Evolutionary conservation across 805 yeast species (phyloP).

Genomic region (Brettanomyces nanus): DNA sequence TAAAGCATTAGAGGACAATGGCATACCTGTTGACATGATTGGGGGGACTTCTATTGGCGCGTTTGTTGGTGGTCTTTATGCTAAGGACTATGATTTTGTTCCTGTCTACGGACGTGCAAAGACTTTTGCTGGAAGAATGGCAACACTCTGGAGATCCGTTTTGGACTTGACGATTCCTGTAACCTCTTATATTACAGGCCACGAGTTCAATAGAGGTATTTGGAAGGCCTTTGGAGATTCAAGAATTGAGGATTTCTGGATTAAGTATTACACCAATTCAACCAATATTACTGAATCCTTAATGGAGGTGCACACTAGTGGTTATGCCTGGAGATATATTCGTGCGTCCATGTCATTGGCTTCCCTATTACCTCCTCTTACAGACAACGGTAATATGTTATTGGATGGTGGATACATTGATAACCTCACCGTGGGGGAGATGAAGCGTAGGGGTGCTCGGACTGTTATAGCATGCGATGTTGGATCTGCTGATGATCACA

Average conservation of each 20-base stretch:
- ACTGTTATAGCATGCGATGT: conserved; percentile 90
- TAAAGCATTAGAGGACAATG: conserved; percentile 83
- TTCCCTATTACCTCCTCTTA: conserved; percentile 82
- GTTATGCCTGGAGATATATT: conserved; percentile 92
- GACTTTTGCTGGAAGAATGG: conserved; percentile 72
- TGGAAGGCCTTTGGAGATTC: conserved; percentile 93
- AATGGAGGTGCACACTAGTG: conserved; percentile 89
- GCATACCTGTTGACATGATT: conserved; percentile 86
- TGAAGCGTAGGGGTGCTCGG: conserved; percentile 84
- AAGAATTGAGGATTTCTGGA: conserved; percentile 95
- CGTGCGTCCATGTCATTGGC: conserved; percentile 97
- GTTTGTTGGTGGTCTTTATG: conserved; percentile 91
- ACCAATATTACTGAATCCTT: conserved; percentile 91
- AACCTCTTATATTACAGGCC: conserved; percentile 93
- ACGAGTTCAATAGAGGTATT: conserved; percentile 93
- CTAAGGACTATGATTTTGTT: conserved; percentile 83
- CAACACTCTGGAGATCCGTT: conserved; percentile 78
- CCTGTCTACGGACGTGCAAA: conserved; percentile 88
- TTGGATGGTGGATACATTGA: conserved; percentile 96
- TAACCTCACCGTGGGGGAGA: conserved; percentile 84
- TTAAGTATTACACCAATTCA: conserved; percentile 79
- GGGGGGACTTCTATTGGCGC: conserved; percentile 98
- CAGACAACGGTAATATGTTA: conserved; percentile 86
- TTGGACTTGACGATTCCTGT: conserved; percentile 88
- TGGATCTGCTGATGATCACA: conserved; percentile 87